phyloP scores from a whole-genome alignment of 2,329 filamentous ascomycete genomes.

The Leptodontidium sp. region DNA sequence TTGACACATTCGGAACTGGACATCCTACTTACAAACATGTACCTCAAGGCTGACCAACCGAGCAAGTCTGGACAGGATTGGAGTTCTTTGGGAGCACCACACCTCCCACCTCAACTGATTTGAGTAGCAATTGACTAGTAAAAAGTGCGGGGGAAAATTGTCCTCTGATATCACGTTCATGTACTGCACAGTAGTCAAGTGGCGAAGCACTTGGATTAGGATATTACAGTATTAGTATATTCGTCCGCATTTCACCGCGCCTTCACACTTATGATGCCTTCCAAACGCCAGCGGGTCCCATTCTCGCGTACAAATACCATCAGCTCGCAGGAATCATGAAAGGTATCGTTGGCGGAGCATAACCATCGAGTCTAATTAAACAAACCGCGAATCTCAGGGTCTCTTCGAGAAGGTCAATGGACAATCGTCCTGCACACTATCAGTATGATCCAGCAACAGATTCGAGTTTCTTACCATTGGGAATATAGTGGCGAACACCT shows the following conservation, averaged over 20 bases:
- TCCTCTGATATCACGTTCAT: no score
- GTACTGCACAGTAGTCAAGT: no score
- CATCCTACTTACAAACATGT: no score
- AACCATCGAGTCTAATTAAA: background rate
- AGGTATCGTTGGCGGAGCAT: background rate
- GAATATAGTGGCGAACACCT: conserved; percentile 98
- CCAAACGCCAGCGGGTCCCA: conserved; percentile 2
- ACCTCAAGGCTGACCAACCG: no score
- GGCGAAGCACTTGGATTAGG: background rate
- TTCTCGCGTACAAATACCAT: background rate
- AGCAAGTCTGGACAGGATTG: no score
- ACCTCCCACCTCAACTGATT: no score
- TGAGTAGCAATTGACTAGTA: no score
- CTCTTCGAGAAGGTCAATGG: conserved; percentile 71
- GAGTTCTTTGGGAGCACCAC: no score
- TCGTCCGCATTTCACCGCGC: background rate
- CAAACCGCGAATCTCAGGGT: conserved; percentile 22
- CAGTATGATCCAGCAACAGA: conserved; percentile 23
- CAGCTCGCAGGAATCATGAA: background rate
- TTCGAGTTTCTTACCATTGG: conserved; percentile 73
- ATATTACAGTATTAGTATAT: conserved; percentile 13
- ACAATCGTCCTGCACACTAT: conserved; percentile 75
- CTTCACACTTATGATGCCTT: background rate
- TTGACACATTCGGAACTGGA: background rate
- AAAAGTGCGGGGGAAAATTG: no score